Evolutionary conservation across 2,329 filamentous ascomycete species (phyloP).

Genomic region (Pseudocercospora vitis): DNA sequence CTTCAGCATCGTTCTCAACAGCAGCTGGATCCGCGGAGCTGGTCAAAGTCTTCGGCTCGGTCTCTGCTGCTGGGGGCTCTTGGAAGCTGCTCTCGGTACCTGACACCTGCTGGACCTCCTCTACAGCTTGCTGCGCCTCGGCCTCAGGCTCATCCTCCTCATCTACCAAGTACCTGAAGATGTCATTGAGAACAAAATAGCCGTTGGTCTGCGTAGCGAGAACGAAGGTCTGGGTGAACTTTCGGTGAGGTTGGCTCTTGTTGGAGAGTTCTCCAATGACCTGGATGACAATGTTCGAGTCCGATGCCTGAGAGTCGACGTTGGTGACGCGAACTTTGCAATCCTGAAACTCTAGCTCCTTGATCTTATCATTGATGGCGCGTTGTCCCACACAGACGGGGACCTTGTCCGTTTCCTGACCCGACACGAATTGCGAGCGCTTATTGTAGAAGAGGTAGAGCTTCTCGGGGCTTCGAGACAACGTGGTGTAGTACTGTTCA

Average conservation of each 20-base stretch:
- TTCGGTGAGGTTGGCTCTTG: conserved; percentile 85
- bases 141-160: conserved; percentile 66
- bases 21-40: conserved; percentile 40
- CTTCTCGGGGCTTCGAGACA: conserved; percentile 92
- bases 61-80: conserved; percentile 44
- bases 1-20: conserved; percentile 46
- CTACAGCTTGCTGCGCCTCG: conserved; percentile 39
- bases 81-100: conserved; percentile 41
- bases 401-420: conserved; percentile 84
- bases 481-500: conserved; percentile 97
- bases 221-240: conserved; percentile 97
- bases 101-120: conserved; percentile 37
- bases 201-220: conserved; percentile 93
- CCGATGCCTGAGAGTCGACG: conserved; percentile 92
- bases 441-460: conserved; percentile 97
- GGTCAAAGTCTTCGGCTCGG: conserved; percentile 33
- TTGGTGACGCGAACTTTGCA: conserved; percentile 98
- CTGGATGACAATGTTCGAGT: conserved; percentile 92
- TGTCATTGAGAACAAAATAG: conserved; percentile 98
- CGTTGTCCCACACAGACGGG: conserved; percentile 82
- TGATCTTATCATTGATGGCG: conserved; percentile 92
- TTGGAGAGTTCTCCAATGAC: conserved; percentile 98
- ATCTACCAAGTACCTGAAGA: conserved; percentile 89
- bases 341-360: conserved; percentile 88
- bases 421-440: conserved; percentile 90